Base-by-base conservation (phyloP, 495 filamentous ascomycete genomes). In the Podospora pseudopauciseta region DNA sequence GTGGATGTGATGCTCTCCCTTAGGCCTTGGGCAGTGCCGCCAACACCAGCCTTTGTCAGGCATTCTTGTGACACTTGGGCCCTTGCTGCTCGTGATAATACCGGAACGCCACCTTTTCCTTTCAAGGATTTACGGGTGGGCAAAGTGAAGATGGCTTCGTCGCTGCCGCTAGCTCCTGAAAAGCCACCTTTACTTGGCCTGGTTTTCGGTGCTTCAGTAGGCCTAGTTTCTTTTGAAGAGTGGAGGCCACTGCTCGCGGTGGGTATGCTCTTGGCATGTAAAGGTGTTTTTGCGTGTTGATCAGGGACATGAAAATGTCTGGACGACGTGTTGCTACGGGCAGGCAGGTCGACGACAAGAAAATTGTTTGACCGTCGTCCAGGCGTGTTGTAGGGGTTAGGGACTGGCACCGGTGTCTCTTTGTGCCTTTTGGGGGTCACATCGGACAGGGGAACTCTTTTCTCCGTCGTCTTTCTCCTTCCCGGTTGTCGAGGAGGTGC, bases 401-500 rank as follows among this genome's bases (percentile, higher is more conserved):
- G 19, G 11, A 7, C 26, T 26, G 27, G 15, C 4, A 23, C 27
- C 15, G 58, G 5, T 9, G 19, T 20, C 39, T 11, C 16, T 23
- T 16, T 7, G 39, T 16, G 1, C 18, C 0, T 26, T 63, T 7
- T 5, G 3, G 23, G 2, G 4, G 20, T 55, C 13, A 15, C 2
- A 7, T 57, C 15, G 3, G n/a, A 18, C 5, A 44, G 4, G 13
- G 26, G 27, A 60, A 6, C 11, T 27, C 18, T 34, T 9, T 4
- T 20, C 18, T 60, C 55, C 2, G 9, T 1, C 30, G 44, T 71
- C 53, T 32, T 65, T 39, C 49, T 65, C 0, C 60, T 53, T 6
- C 60, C 60, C 1, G 66, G 63, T 7, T 58, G n/a, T 18, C 64
- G 54, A 39, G 63, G 68, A 3, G 15, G 26, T 9, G 69, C 67